A percentile compares a stretch with the other conserved stretches of the same genome.
These are phyloP conservation scores for Schwanniomyces pseudopolymorphus DNA, from an alignment of 805 yeast species.

Conservation along the genomic window DNA sequence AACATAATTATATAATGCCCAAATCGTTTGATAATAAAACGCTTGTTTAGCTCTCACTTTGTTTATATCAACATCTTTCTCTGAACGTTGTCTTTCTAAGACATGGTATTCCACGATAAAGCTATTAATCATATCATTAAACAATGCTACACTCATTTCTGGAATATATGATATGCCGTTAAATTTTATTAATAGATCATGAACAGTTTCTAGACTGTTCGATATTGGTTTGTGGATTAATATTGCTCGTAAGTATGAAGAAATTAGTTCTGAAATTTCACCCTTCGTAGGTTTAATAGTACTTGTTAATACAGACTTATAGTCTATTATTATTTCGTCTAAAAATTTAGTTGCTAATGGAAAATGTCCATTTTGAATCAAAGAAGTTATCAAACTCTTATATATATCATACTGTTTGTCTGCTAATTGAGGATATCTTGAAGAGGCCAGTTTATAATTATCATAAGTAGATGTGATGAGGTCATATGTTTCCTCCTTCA, in stretches of 20 bases:
- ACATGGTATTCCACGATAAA: constrained; percentile 20
- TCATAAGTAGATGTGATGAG: constrained; percentile 27
- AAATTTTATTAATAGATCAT: constrained; percentile 25
- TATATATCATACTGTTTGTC: constrained; percentile 50
- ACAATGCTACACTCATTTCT: constrained; percentile 29
- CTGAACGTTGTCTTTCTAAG: constrained; percentile 8
- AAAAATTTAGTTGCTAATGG: constrained; percentile 55
- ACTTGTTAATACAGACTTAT: constrained; percentile 25
- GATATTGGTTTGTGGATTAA: constrained; percentile 4
- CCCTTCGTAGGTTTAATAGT: constrained; percentile 13
- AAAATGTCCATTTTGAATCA: constrained; percentile 50
- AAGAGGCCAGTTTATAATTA: constrained; percentile 27
- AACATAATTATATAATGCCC: constrained; percentile 33
- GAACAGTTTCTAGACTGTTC: constrained; percentile 20
- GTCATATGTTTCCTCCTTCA: constrained; percentile 20
- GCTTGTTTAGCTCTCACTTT: constrained; percentile 12
- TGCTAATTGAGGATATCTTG: constrained; percentile 14
- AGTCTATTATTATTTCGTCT: constrained; percentile 51
- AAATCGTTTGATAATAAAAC: constrained; percentile 16
- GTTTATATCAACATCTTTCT: neutral
- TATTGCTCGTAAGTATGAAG: constrained; percentile 40
- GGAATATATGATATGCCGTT: constrained; percentile 33
- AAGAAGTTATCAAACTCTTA: constrained; percentile 49
- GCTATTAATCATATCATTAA: constrained; percentile 29
- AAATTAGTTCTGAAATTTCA: constrained; percentile 40